phyloP scores from a whole-genome alignment of 371 early-diverging fungal species.

The Fennellomyces sp. region DNA sequence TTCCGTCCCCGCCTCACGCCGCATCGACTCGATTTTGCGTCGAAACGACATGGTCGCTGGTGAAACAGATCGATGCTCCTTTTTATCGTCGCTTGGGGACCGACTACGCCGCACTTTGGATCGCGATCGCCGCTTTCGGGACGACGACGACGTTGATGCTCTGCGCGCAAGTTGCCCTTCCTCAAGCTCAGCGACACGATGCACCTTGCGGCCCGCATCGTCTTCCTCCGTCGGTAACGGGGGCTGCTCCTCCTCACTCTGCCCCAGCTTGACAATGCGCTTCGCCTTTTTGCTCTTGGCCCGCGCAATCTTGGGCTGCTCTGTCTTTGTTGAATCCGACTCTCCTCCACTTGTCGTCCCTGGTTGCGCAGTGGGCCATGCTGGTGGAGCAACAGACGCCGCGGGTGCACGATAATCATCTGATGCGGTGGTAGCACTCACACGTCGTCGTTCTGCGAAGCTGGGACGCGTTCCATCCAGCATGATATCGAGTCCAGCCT shows the following conservation, averaged over 20 bases:
- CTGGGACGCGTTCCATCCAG: slow-evolving; percentile 62
- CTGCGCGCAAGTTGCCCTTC: slow-evolving; percentile 27
- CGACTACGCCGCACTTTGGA: slow-evolving; percentile 28
- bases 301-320: slow-evolving; percentile 7
- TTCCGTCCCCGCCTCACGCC: slow-evolving; percentile 63
- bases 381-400: slow-evolving; percentile 15
- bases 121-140: slow-evolving; percentile 21
- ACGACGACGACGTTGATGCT: slow-evolving; percentile 16
- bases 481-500: slow-evolving; percentile 46
- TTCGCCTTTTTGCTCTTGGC: slow-evolving; percentile 36
- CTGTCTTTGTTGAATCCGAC: slow-evolving; percentile 1
- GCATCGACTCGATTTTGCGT: slow-evolving; percentile 62
- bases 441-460: slow-evolving; percentile 50
- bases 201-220: slow-evolving; percentile 32
- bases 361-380: slow-evolving; percentile 15
- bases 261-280: slow-evolving; percentile 36
- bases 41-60: slow-evolving; percentile 37
- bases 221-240: slow-evolving; percentile 16
- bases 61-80: slow-evolving; percentile 16
- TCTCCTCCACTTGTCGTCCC: neutral
- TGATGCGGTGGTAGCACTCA: slow-evolving; percentile 15
- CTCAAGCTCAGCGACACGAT: slow-evolving; percentile 50
- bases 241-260: slow-evolving; percentile 11
- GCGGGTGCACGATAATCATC: slow-evolving; percentile 19
- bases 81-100: slow-evolving; percentile 16